A percentile compares a stretch with the other conserved stretches of the same genome.
Conservation (phyloP, 768 basidiomycete species). For the Boletellus ananiceps region DNA sequence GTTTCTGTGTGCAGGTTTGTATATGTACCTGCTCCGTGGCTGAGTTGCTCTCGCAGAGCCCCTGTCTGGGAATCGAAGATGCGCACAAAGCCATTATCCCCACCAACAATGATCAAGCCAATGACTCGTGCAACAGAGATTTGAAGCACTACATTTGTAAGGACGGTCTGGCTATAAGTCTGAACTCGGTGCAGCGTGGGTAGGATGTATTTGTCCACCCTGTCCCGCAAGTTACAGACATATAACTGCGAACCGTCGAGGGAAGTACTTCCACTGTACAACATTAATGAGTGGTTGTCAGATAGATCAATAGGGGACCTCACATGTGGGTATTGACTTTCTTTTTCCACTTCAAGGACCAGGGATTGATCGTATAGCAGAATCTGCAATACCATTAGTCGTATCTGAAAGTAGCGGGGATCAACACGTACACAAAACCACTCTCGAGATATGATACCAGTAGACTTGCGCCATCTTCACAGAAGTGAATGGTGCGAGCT, state of each 20-base stretch:
- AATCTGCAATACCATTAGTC: too few relatives aligned
- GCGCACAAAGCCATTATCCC: slow-evolving; percentile 4
- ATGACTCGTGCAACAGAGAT: not conserved
- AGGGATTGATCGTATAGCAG: slow-evolving; percentile 1
- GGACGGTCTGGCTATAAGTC: not conserved
- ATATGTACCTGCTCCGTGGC: slow-evolving; percentile 1
- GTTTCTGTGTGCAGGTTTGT: too few relatives aligned
- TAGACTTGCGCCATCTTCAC: not conserved
- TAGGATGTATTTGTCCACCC: slow-evolving; percentile 4
- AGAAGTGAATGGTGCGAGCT: not conserved
- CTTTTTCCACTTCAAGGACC: slow-evolving; percentile 9
- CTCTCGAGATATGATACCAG: not conserved
- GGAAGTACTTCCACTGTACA: not conserved
- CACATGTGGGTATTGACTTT: slow-evolving; percentile 1
- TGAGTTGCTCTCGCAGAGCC: not conserved
- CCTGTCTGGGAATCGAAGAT: slow-evolving; percentile 1
- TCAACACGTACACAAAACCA: not conserved
- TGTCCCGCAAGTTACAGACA: slow-evolving; percentile 4
- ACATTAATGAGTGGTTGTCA: not conserved
- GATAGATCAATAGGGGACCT: not conserved
- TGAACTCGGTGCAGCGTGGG: not conserved
- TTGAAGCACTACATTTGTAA: slow-evolving; percentile 7
- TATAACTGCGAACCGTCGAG: slow-evolving; percentile 4
- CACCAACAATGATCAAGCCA: slow-evolving; percentile 2
- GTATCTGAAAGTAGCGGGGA: too few relatives aligned